Base-by-base conservation (phyloP, 2,329 filamentous ascomycete species). In the Aschersonia sp. region DNA sequence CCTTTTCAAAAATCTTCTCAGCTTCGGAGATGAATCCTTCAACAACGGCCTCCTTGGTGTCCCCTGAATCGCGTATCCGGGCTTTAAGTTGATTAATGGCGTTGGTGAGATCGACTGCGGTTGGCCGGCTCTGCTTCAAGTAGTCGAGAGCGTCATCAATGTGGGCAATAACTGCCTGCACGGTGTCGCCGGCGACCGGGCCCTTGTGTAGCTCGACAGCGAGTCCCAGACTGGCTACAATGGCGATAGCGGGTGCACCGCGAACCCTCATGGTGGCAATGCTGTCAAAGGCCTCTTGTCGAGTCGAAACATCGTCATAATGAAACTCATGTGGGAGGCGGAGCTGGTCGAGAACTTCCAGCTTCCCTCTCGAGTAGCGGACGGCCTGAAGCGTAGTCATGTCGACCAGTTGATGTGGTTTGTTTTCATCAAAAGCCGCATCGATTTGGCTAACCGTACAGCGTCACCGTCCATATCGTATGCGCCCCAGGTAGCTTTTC, bases 31-130 rank as follows among this genome's bases (percentile, higher is more conserved):
- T 80, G 63, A 90, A 97, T 1, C 80, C 78, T 41, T 76, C 62
- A 31, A 83, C 70, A 32, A 97, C 75, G 22, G 69, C 63, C 2
- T 68, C 65, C 30, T 74, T 57, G 54, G 63, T 57, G 32, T 65
- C 64, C 12, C 73, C 70, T 5, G 69, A 70, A 5, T 63, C 58
- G 22, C 77, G 68, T 29, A 87, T 76, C 29, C 77, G 69, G 7
- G 67, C 70, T 59, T 84, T 87, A 56, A 98, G 76, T 55, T 90
- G 87, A 47, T 77, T 70, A 53, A 90, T 88, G 44, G 90, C 90
- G 67, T 97, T 94, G 48, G 83, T 85, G 49, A 98, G 75, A 62
- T 98, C 95, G 44, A 98, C 92, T 5, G 92, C 92, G 1, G 92
- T 98, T 1, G 92, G 92, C 42, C 92, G 78, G 60, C 88, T 95